These are phyloP conservation scores for Agrocybe praecox DNA, from an alignment of 768 basidiomycete genomes.

Conservation along the genomic window DNA sequence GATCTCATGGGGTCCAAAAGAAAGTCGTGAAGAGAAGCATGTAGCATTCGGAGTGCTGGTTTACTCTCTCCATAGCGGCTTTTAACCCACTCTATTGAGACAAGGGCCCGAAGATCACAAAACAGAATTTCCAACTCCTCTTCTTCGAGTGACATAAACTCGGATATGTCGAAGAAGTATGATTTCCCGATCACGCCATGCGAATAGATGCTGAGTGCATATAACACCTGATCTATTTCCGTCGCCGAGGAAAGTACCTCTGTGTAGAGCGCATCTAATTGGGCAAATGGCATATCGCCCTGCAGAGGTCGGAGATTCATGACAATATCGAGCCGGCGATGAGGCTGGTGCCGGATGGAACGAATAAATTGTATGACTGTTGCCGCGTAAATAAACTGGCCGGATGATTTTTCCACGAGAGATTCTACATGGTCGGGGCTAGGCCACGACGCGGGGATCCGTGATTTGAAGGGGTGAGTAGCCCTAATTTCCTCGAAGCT, in stretches of 20 bases:
- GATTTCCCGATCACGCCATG: background rate
- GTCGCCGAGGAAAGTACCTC: background rate
- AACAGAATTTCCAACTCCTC: too few species aligned
- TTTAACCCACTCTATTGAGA: too few species aligned
- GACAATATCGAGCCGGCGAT: constrained; percentile 1
- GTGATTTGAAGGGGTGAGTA: background rate
- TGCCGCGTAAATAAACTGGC: constrained; percentile 18
- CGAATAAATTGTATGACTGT: constrained; percentile 12
- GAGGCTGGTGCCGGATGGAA: constrained; percentile 2
- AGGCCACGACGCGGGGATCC: constrained; percentile 5
- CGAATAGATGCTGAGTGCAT: background rate
- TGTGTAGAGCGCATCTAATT: background rate
- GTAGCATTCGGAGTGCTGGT: too few species aligned
- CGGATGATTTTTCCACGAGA: constrained; percentile 10
- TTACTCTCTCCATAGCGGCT: too few species aligned
- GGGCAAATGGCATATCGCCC: background rate
- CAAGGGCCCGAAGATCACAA: too few species aligned
- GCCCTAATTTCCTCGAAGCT: constrained; percentile 2
- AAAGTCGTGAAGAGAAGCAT: too few species aligned
- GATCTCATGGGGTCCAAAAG: too few species aligned
- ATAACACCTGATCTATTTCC: background rate
- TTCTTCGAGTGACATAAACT: too few species aligned
- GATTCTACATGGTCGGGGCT: background rate
- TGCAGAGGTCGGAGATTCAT: background rate
- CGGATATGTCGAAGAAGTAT: too few species aligned